phyloP scores from a whole-genome alignment of 306 rosid species.

The Delonix regia region DNA sequence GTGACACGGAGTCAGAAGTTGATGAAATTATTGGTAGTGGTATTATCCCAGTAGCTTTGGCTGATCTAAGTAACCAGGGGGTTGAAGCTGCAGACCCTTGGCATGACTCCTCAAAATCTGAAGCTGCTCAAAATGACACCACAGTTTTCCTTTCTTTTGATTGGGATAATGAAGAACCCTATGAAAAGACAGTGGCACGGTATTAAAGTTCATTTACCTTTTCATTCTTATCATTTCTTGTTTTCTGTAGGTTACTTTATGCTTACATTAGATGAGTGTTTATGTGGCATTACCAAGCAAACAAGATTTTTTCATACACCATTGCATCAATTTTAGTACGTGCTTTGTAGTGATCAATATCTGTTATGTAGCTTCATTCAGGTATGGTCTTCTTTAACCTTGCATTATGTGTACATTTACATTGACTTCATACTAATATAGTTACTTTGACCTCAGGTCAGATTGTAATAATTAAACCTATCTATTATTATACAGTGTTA shows the following conservation, averaged over 20 bases:
- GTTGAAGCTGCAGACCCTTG: constrained; percentile 59
- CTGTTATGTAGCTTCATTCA: constrained; percentile 30
- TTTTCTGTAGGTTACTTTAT: constrained; percentile 9
- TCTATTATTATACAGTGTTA: constrained; percentile 12
- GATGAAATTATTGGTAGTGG: constrained; percentile 73
- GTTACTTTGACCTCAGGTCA: constrained; percentile 11
- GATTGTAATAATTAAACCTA: constrained; percentile 3
- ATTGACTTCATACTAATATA: constrained; percentile 2
- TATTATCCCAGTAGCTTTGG: constrained; percentile 55
- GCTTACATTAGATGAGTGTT: constrained; percentile 36
- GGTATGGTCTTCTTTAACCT: constrained; percentile 8
- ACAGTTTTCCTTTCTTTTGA: constrained; percentile 88
- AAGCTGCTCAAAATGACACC: constrained; percentile 71
- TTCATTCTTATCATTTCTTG: constrained; percentile 17
- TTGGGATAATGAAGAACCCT: constrained; percentile 97
- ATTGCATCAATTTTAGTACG: constrained; percentile 13
- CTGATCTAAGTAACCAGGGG: constrained; percentile 58
- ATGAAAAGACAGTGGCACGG: constrained; percentile 89
- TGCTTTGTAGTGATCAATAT: constrained; percentile 1
- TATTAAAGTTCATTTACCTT: constrained; percentile 44
- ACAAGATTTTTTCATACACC: constrained; percentile 15
- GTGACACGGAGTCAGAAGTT: constrained; percentile 81
- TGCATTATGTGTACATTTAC: constrained; percentile 26
- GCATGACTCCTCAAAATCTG: constrained; percentile 69
- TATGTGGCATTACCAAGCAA: constrained; percentile 17